Evolutionary conservation across 2,329 filamentous ascomycete species (phyloP), one percentile per base, ranked within the genome.

Genomic region (Trichoderma harzianum): DNA sequence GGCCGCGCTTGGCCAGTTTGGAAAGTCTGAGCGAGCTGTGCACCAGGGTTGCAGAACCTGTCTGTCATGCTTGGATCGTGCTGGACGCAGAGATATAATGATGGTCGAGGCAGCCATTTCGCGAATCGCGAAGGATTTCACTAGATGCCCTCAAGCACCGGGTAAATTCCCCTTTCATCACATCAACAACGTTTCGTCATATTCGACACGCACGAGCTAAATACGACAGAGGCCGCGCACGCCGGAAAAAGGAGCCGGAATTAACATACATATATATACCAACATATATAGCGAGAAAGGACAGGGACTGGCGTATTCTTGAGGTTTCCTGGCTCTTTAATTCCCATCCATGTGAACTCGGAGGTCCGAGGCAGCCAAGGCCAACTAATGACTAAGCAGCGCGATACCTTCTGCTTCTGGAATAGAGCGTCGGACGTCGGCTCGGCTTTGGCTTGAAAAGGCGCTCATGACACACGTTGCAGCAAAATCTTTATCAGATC

Each of bases 401-500:
- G 5, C 24, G 2, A 8, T 7, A 36, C 43, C 32, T 62, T 21
- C 70, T 63, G 7, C 16, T 43, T 68, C 14, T 3, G 28, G 63
- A 24, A 36, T 66, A 64, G 69, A 24, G n/a, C 60, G 3, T 72
- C 70, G 70, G 63, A 30, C 24, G 11, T 72, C 66, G 39, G 71
- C 66, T 72, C 71, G 71, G 71, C 1, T 61, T 72, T 64, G 5
- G 8, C 36, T 11, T 1, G 11, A 16, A 62, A 63, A n/a, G 62
- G 53, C 63, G 55, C 62, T 57, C n/a, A n/a, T 34, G 32, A 67
- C 61, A 71, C 51, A 67, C 18, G 6, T 39, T 43, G 76, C 74
- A 73, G 57, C 71, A 53, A 61, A 61, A 69, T 62, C 39, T 64
- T 80, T 82, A 82, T 82, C 80, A 80, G 80, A 81, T 82, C 75